Percentiles rank a stretch among this genome's conserved stretches.
phyloP scores from a whole-genome alignment of 2,329 filamentous ascomycete genomes.

The Chrysoporthe puriensis region DNA sequence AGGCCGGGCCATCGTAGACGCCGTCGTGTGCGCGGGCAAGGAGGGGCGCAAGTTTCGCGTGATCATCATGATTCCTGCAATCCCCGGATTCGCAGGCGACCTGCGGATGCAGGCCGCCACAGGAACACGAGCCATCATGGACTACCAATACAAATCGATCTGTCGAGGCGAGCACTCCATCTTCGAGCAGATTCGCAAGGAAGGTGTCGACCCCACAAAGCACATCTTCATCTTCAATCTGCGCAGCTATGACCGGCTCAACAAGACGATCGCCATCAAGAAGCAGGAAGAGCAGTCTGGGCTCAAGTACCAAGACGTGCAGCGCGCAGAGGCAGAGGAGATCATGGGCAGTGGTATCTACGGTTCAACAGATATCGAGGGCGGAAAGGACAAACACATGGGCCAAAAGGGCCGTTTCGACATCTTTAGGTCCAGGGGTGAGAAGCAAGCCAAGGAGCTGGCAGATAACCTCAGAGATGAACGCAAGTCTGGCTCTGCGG shows the following conservation, averaged over 20 bases:
- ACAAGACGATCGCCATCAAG: constrained; percentile 74
- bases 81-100: constrained; percentile 94
- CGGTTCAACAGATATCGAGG: constrained; percentile 52
- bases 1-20: constrained; percentile 87
- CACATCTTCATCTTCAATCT: constrained; percentile 95
- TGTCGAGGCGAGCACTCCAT: constrained; percentile 91
- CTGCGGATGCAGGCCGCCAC: constrained; percentile 79
- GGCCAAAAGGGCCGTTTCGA: constrained; percentile 39
- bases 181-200: constrained; percentile 71
- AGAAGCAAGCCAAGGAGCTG: constrained; percentile 39
- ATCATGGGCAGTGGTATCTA: constrained; percentile 81
- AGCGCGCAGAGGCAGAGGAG: constrained; percentile 85
- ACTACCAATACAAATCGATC: constrained; percentile 97
- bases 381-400: constrained; percentile 55
- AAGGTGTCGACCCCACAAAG: constrained; percentile 76
- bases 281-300: constrained; percentile 81
- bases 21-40: constrained; percentile 77
- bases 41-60: constrained; percentile 87
- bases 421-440: constrained; percentile 37
- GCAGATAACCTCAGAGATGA: constrained; percentile 40
- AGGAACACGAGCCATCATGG: constrained; percentile 94
- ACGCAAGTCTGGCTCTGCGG: constrained; percentile 44
- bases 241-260: constrained; percentile 88
- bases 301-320: constrained; percentile 82
- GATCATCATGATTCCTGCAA: constrained; percentile 86